A percentile compares a stretch with the other conserved stretches of the same genome.
phyloP scores from a whole-genome alignment of 345 rosid species.

The Eucalyptus brandiana region DNA sequence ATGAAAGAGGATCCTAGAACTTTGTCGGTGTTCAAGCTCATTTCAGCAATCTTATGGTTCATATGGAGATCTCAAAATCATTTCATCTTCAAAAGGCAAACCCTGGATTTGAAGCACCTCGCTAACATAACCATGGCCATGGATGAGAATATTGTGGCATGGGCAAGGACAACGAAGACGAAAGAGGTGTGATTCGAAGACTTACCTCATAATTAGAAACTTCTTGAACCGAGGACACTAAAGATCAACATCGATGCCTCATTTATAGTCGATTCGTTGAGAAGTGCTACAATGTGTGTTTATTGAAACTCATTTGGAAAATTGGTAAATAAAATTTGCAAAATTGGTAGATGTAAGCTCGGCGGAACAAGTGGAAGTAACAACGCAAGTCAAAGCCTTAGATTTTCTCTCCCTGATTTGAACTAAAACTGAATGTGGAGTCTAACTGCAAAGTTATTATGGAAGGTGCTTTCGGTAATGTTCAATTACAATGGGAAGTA shows the following conservation, averaged over 20 bases:
- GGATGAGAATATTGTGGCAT: not conserved
- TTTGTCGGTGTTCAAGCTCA: too few species aligned
- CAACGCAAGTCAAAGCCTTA: too few species aligned
- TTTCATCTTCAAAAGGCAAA: not conserved
- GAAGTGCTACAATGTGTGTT: not conserved
- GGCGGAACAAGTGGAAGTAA: too few species aligned
- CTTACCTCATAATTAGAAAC: not conserved
- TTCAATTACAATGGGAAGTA: too few species aligned
- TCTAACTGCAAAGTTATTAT: too few species aligned
- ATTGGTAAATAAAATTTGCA: too few species aligned
- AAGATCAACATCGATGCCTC: not conserved
- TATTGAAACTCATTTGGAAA: too few species aligned
- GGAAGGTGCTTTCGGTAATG: too few species aligned
- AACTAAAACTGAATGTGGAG: too few species aligned
- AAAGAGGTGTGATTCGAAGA: not conserved
- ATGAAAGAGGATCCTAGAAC: too few species aligned
- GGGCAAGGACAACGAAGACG: not conserved
- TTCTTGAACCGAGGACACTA: not conserved
- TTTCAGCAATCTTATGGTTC: not conserved
- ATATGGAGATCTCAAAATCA: not conserved
- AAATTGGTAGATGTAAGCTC: too few species aligned
- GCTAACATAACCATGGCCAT: not conserved
- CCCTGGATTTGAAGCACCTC: fast-evolving
- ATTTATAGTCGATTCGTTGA: not conserved
- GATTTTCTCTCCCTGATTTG: too few species aligned